Conservation (phyloP, 331 rosid species). For the Acacia concinna region DNA sequence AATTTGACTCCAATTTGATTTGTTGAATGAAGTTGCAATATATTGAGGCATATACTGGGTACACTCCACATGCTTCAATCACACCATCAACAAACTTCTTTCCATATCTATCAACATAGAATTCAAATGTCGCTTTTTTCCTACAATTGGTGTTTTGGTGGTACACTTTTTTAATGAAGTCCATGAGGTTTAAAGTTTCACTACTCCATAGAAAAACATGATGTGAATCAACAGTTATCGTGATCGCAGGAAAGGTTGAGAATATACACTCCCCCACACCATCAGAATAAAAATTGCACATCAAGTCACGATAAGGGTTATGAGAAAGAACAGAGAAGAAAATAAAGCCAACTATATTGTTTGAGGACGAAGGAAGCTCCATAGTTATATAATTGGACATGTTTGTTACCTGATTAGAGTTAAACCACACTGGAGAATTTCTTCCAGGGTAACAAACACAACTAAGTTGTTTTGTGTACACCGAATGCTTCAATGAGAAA, state of each 20-base stretch:
- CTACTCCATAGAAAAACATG: not conserved
- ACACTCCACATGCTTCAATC: not conserved
- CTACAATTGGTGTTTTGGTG: not conserved
- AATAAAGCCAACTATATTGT: conserved; percentile 16
- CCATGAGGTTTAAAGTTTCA: fast-evolving
- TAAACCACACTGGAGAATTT: conserved; percentile 7
- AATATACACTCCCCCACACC: too few relatives aligned
- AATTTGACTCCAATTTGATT: not conserved
- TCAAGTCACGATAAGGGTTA: not conserved
- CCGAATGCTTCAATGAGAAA: conserved; percentile 5
- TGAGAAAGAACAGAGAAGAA: conserved; percentile 13
- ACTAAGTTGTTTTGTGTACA: not conserved
- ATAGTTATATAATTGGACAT: not conserved
- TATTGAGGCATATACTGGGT: not conserved
- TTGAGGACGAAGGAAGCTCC: not conserved
- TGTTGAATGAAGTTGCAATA: not conserved
- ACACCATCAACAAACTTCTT: not conserved
- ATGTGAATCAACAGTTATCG: not conserved
- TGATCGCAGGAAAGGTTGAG: too few relatives aligned
- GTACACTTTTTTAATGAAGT: not conserved
- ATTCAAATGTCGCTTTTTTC: not conserved
- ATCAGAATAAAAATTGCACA: not conserved
- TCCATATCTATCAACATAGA: not conserved
- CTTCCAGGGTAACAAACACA: conserved; percentile 21
- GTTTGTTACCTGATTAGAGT: not conserved